Evolutionary conservation across 495 filamentous ascomycete genomes (phyloP), one percentile per base, ranked within the genome.

Genomic region (Darksidea phi): DNA sequence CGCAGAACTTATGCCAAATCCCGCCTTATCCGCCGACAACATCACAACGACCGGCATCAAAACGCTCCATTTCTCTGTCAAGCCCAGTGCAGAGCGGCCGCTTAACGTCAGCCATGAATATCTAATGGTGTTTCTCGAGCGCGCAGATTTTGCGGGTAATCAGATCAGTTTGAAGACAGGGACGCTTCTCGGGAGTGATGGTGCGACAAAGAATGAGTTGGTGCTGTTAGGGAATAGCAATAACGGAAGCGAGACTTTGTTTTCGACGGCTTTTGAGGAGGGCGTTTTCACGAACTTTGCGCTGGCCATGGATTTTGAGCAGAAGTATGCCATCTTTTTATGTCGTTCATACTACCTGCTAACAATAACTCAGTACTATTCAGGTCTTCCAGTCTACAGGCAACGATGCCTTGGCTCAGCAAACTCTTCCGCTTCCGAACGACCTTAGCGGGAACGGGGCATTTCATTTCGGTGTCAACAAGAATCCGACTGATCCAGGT

Each of bases 391-490:
- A 36, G 10, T 57, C 54, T 2, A 57, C 54, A 6, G 54, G 54
- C 6, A 20, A 1, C 25, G 42, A 32, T 18, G 42, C 54, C 10
- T 28, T 57, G 42, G 25, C n/a, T 7, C 54, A 57, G 54, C 34
- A 34, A 25, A 57, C 54, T 0, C 15, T 48, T 11, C 42, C 41
- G 4, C 54, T 57, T n/a, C n/a, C 54, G 12, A 57, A 57, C 38
- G 54, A 57, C 21, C 54, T 57, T 1, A 57, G 54, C n/a, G 54
- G 54, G 1, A 57, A 57, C 25, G 54, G 54, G 18, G 54, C 41
- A 15, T 26, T 57, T 6, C 54, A 57, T 48, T 57, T 57, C 36
- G 54, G 54, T 6, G 28, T 57, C 41, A 57, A 57, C 32, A 57
- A 57, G 43, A 57, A 57, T 48, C 54, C 54, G 7, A 48, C 26